These are phyloP conservation scores for Solanum aculeatissimum DNA, from an alignment of 305 asterid species.

Conservation along the genomic window DNA sequence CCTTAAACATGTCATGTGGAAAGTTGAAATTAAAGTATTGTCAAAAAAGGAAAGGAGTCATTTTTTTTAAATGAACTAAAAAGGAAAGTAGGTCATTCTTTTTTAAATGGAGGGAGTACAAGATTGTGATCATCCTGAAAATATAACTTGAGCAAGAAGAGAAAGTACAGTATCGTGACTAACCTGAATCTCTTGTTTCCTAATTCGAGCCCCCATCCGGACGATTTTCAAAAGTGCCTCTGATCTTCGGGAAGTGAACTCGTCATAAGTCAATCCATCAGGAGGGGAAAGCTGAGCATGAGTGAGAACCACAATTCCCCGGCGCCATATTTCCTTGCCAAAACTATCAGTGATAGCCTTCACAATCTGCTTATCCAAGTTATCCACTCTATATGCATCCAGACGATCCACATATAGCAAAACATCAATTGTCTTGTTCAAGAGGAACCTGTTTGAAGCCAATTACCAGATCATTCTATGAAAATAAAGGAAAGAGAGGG, in stretches of 20 bases:
- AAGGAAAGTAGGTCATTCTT: too few species aligned
- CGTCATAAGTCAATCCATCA: conserved; percentile 81
- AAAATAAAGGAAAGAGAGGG: background rate
- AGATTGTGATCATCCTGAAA: background rate
- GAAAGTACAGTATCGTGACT: background rate
- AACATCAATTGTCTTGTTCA: conserved; percentile 86
- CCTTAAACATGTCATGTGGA: too few species aligned
- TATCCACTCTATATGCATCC: conserved; percentile 93
- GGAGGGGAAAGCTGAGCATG: conserved; percentile 99
- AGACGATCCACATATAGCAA: conserved; percentile 93
- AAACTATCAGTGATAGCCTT: conserved; percentile 82
- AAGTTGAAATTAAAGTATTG: too few species aligned
- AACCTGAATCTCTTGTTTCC: conserved; percentile 55
- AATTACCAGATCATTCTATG: background rate
- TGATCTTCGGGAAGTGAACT: conserved; percentile 70
- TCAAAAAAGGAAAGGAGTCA: too few species aligned
- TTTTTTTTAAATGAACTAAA: too few species aligned
- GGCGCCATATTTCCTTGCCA: conserved; percentile 80
- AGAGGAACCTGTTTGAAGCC: conserved; percentile 55
- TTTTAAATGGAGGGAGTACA: background rate
- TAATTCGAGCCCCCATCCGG: conserved; percentile 58
- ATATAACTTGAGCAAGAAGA: background rate
- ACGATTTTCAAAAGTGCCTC: conserved; percentile 76
- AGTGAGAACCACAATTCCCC: conserved; percentile 76
- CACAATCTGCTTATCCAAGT: conserved; percentile 79